Evolutionary conservation across 2,329 filamentous ascomycete species (phyloP).

Genomic region (Chrysoporthe puriensis): DNA sequence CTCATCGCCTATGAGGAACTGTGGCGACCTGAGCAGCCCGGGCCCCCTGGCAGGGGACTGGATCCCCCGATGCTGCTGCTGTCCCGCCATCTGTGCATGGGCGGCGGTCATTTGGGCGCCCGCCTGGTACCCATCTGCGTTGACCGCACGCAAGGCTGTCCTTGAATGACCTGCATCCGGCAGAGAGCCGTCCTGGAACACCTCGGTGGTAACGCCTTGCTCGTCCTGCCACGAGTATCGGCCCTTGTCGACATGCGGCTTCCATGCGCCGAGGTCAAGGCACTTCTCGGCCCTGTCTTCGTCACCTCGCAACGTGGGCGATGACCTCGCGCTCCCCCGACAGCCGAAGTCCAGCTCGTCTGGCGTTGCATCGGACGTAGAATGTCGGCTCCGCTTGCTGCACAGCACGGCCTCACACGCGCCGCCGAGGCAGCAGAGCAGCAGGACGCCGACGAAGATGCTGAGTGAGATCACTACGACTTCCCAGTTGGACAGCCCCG

Average conservation of each 20-base stretch:
- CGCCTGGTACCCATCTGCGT: slow-evolving; percentile 1
- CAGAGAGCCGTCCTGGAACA: slow-evolving; percentile 19
- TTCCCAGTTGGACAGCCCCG: slow-evolving; percentile 10
- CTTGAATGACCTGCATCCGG: slow-evolving; percentile 3
- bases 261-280: not conserved
- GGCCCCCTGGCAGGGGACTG: not conserved
- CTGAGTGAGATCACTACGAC: slow-evolving; percentile 12
- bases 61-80: not conserved
- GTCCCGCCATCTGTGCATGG: not conserved
- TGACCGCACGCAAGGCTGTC: not conserved
- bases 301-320: not conserved
- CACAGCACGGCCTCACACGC: slow-evolving; percentile 19
- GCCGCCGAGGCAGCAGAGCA: slow-evolving; percentile 22
- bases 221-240: slow-evolving; percentile 24
- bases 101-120: not conserved
- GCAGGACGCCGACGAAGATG: slow-evolving; percentile 11
- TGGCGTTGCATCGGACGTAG: not conserved
- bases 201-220: slow-evolving; percentile 13
- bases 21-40: not conserved
- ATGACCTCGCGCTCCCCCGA: not conserved
- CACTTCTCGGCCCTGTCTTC: not conserved
- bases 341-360: slow-evolving; percentile 1
- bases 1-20: slow-evolving; percentile 23
- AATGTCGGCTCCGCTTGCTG: slow-evolving; percentile 11
- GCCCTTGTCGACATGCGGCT: not conserved